Evolutionary conservation across 441 rosid genomes (phyloP), one percentile per base, ranked within the genome.

Genomic region (Bocquillonia castaneifolia): DNA sequence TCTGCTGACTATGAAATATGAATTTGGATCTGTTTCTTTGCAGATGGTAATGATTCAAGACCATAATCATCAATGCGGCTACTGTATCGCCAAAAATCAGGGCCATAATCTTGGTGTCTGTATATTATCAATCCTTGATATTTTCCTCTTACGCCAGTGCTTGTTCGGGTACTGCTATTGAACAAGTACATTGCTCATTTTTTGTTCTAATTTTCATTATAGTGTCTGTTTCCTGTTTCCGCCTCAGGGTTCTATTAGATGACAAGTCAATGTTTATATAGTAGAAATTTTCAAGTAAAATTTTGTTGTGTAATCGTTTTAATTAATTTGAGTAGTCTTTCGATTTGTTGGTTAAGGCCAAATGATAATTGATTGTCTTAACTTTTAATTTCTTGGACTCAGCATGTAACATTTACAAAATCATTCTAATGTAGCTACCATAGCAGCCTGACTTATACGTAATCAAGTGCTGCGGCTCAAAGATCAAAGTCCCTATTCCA

Each of bases 21-120:
- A 58, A 22, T 6, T 0, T 63, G 40, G 28, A 56, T 39, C 23
- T 70, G 37, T 32, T 67, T 37, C 2, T 14, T 63, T 67, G 75
- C 82, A 81, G 81, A 57, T 44, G 70, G 74, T 9, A 65, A 63
- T 36, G 60, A 22, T 56, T 25, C 66, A 44, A 67, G 66, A 66
- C 59, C 65, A 0, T 69, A 73, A 72, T 28, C 32, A 32, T 37
- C 3, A 32, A 29, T 51, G 63, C 68, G 20, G 66, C 56, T 15
- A 5, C 28, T 28, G 51, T 10, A 58, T 47, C 32, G 39, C 18
- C 18, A 36, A 26, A 39, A 28, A 31, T 44, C 18, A 36, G 48
- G 44, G 39, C 29, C 57, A 37, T 40, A 39, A n/a, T 22, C 36
- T 23, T 52, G 37, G 25, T 69, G 34, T 81, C 72, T 78, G 65